Conservation (phyloP, 148 eudicot species). For the Mesembryanthemum crystallinum region DNA sequence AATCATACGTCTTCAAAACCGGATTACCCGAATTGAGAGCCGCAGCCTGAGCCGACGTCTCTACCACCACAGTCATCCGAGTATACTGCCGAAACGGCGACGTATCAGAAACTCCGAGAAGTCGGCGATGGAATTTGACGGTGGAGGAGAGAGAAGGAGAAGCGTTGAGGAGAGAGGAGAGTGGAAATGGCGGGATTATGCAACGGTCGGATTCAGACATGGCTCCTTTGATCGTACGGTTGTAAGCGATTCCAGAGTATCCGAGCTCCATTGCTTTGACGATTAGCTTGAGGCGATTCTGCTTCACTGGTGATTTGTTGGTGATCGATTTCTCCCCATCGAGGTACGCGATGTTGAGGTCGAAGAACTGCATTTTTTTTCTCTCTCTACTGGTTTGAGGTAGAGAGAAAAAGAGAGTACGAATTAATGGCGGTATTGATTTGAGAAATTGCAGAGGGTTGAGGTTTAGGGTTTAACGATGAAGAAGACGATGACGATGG, state of each 20-base stretch:
- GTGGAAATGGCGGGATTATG: slow-evolving; percentile 55
- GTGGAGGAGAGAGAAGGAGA: slow-evolving; percentile 47
- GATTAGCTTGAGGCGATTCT: slow-evolving; percentile 48
- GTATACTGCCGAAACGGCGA: slow-evolving; percentile 74
- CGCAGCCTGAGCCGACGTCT: slow-evolving; percentile 45
- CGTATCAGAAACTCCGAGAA: slow-evolving; percentile 38
- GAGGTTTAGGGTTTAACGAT: slow-evolving; percentile 13
- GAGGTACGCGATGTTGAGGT: slow-evolving; percentile 70
- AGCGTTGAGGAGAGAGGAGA: slow-evolving; percentile 46
- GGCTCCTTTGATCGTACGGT: slow-evolving; percentile 61
- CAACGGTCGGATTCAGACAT: slow-evolving; percentile 83
- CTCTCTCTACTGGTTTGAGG: too few relatives aligned
- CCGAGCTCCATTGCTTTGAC: slow-evolving; percentile 68
- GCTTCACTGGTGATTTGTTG: slow-evolving; percentile 38
- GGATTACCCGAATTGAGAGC: slow-evolving; percentile 77
- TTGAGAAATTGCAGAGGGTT: not conserved
- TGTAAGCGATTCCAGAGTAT: slow-evolving; percentile 80
- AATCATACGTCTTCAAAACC: slow-evolving; percentile 70
- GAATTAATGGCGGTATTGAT: not conserved
- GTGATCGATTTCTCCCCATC: slow-evolving; percentile 44
- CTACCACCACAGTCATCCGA: slow-evolving; percentile 64
- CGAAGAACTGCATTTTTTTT: slow-evolving; percentile 67
- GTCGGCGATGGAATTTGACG: slow-evolving; percentile 52
- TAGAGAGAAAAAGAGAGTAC: not conserved
- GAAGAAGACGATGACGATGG: not conserved